phyloP scores from a whole-genome alignment of 2,329 filamentous ascomycete species.

The Trichoderma guizhouense region DNA sequence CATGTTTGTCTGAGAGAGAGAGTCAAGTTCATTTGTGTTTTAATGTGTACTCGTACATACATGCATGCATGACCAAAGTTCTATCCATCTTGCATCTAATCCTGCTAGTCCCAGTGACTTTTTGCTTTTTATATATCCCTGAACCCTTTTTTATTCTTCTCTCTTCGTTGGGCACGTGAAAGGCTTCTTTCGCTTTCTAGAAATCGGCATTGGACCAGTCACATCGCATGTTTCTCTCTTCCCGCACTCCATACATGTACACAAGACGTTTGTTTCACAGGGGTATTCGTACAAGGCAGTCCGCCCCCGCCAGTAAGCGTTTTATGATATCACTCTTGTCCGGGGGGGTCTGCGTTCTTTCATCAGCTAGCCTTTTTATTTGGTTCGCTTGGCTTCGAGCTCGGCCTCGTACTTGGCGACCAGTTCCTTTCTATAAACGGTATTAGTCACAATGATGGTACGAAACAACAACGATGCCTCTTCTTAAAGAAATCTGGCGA shows the following conservation, averaged over 20 bases:
- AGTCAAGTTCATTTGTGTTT: not conserved
- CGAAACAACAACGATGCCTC: not conserved
- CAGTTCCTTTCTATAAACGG: slow-evolving; percentile 50
- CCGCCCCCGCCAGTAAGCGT: not conserved
- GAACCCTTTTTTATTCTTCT: not conserved
- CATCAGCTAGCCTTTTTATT: slow-evolving; percentile 35
- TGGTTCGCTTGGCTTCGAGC: slow-evolving; percentile 54
- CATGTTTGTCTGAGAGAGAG: not conserved
- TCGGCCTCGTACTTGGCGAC: slow-evolving; percentile 58
- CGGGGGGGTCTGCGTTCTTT: not conserved
- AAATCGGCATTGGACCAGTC: not conserved
- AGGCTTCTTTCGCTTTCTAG: not conserved
- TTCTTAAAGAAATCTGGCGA: not conserved
- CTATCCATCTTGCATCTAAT: slow-evolving; percentile 14
- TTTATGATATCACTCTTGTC: not conserved
- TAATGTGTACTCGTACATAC: not conserved
- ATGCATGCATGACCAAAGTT: slow-evolving; percentile 1
- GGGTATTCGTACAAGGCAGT: slow-evolving; percentile 11
- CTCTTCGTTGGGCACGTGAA: not conserved
- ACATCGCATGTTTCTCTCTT: not conserved
- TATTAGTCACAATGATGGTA: slow-evolving; percentile 6
- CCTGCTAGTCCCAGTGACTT: not conserved
- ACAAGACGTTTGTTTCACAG: slow-evolving; percentile 6
- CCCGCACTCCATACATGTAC: not conserved
- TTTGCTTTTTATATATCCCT: slow-evolving; percentile 15